Evolutionary conservation across 371 early-diverging fungal species (phyloP), one percentile per base, ranked within the genome.

Genomic region (Mortierella sp.): DNA sequence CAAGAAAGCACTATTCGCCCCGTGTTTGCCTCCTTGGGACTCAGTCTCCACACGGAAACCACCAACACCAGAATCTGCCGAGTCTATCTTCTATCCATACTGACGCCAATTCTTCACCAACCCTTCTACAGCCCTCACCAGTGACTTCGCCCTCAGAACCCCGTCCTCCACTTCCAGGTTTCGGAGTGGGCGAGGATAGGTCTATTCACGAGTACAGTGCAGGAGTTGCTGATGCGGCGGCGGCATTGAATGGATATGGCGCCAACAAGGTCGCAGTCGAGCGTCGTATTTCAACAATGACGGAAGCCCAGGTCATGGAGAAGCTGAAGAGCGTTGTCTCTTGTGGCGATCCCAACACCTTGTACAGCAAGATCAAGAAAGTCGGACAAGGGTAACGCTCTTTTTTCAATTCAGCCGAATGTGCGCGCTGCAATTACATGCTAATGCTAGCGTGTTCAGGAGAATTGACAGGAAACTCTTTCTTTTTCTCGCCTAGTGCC

Each of bases 271-370:
- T 90, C 79, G 89, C 80, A 24, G 77, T 88, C 16, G 93, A 93
- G 73, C 93, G 92, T 78, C 90, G 96, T 74, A 90, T 96, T 77
- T 96, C 96, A 69, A 96, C 95, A 50, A 91, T 97, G 94, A 92
- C 96, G 14, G 98, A 98, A 80, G 89, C 95, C 34, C 96, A 98
- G 81, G 94, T 98, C 53, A 98, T 98, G 98, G 95, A 96, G 71
- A 95, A 93, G 83, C 89, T 96, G 76, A 90, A 96, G 84, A 89
- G 91, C 24, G 93, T 98, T 46, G 98, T 98, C 16, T 94, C 97
- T 19, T 90, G 90, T 26, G 96, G 95, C 24, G 98, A 99, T 83
- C 98, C 99, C 31, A 94, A 93, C 74, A 88, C 88, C 19, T 88
- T 95, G 71, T 99, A 98, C 90, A 91, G 93, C 88, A 96, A 97